Base-by-base conservation (phyloP, 805 yeast genomes). In the Saturnispora diversa region DNA sequence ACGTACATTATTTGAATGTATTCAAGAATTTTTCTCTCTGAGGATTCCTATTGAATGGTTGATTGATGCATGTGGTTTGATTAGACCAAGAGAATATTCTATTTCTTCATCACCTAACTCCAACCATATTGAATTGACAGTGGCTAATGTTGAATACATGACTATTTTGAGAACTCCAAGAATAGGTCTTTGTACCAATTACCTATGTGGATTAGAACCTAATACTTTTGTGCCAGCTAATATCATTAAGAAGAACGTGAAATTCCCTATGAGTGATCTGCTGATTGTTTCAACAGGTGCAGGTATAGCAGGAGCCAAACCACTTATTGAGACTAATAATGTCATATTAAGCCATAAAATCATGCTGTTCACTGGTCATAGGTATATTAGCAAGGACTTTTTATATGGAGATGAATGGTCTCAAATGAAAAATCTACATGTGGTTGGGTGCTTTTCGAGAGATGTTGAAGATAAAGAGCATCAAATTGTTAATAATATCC, bases 281-380 rank as follows among this genome's bases (percentile, higher is more conserved):
- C 62, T 92, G 3, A 65, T 90, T 72, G 69, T 90, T 4, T 81
- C 90, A 2, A 94, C 98, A 0, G 99, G 98, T 3, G 94, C 97
- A 0, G 99, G 99, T 2, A 68, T 92, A 9, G 98, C 99, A 0
- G 98, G 98, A 2, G 77, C 90, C 72, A 74, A 85, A 52, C 72
- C 84, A 1, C 53, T 88, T 30, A 69, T 90, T 11, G 74, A 74
- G 31, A 52, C 65, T 1, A 42, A 40, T 23, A 10, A 22, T 16
- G 32, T 21, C 21, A 50, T 58, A 3, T 43, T 58, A 15, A 27
- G 46, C 1, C 41, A 44, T 30, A 56, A 59, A 1, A 52, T 81
- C 30, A 62, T 69, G 31, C 58, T 90, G 21, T 84, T 88, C 50
- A 74, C 75, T 45, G 98, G 97, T 2, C 81, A 81, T 59, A 64